Evolutionary conservation across 768 basidiomycete genomes (phyloP), one percentile per base, ranked within the genome.

Genomic region (Heimioporus sp.): DNA sequence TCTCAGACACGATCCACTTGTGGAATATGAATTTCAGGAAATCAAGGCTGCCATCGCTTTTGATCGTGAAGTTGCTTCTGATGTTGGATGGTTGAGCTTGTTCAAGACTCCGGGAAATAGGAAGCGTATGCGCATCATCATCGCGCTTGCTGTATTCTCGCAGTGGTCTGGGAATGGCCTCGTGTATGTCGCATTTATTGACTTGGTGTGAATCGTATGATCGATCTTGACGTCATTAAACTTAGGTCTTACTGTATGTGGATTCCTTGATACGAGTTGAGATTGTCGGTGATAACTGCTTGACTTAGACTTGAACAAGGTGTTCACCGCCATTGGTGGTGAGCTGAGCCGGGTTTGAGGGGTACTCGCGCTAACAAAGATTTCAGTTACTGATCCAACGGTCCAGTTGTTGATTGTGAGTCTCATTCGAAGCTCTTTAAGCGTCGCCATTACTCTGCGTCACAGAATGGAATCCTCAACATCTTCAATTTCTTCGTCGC

Each of bases 21-120:
- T 85, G 2, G 72, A 78, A 55, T 82, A 78, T 61, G 82, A 84
- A 61, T 83, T 80, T 56, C 75, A 79, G 56, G 84, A 86, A 66
- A 86, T 87, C 70, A 82, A 80, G 61, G 74, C 79, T 21, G 81
- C 81, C 7, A 72, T 81, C 49, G 69, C 66, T 4, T 68, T 78
- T 40, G 76, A 75, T 60, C 70, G 70, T 42, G 70, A 70, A 34
- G 68, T 74, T n/a, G 70, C 72, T 21, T 52, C 69, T 10, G 61
- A 73, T 37, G 67, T 78, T 19, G 76, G 76, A 19, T 83, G 76
- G 77, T 39, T 58, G 34, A 69, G 66, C 38, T 67, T 81, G 42
- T 61, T 83, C 63, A 76, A 67, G 61, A 78, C 71, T 12, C 68
- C 66, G 5, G 83, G 81, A 10, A 85, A 85, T 65, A 68, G 75